A percentile compares a stretch with the other conserved stretches of the same genome.
phyloP scores from a whole-genome alignment of 257 asterid genomes.

The Solanum sejunctum region DNA sequence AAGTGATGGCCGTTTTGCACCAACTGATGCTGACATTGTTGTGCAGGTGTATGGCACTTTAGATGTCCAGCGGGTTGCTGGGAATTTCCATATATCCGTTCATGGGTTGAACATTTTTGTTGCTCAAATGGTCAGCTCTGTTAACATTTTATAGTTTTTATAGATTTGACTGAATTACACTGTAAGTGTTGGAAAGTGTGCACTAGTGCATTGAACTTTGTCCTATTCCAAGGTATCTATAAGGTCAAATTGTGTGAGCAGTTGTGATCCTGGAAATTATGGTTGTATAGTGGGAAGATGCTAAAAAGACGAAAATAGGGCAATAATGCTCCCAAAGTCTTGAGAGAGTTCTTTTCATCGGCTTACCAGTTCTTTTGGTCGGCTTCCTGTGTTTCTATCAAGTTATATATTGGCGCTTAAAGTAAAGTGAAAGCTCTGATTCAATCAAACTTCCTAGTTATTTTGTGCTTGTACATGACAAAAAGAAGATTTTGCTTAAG shows the following conservation, averaged over 20 bases:
- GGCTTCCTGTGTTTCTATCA: background rate
- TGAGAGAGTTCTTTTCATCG: background rate
- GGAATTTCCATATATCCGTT: conserved; percentile 92
- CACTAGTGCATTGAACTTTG: background rate
- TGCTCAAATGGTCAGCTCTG: conserved; percentile 73
- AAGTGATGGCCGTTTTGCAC: background rate
- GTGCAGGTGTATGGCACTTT: conserved; percentile 81
- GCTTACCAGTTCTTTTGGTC: background rate
- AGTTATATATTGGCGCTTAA: background rate
- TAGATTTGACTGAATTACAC: background rate
- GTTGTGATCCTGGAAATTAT: background rate
- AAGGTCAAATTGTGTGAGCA: background rate
- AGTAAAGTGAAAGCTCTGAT: background rate
- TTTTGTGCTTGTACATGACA: background rate
- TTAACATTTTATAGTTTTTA: background rate
- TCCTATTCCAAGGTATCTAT: background rate
- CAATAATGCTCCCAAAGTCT: background rate
- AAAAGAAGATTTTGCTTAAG: background rate
- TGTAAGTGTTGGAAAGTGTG: background rate
- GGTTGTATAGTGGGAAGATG: background rate
- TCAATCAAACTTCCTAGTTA: background rate
- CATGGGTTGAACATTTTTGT: conserved; percentile 88
- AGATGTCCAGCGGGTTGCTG: conserved; percentile 98
- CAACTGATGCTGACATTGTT: background rate
- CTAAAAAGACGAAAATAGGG: background rate